Base-by-base conservation (phyloP, 106 monocot species). In the Ottelia alismoides region DNA sequence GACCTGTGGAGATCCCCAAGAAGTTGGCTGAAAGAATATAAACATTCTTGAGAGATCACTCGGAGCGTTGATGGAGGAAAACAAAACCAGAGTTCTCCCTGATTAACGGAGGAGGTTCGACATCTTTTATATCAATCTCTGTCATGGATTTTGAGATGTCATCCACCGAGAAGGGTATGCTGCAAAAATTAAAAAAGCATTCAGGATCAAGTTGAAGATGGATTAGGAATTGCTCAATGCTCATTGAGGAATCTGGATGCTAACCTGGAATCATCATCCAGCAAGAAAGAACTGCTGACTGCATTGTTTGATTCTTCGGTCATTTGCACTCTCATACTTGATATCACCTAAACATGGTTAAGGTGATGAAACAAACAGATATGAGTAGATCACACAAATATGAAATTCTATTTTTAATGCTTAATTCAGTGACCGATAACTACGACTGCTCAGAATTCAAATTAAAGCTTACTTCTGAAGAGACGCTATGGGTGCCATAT, bases 251-350 rank as follows among this genome's bases (percentile, higher is more conserved):
- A n/a, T n/a, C n/a, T n/a, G n/a, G 5, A 55, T 11, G 30, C 18
- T 25, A 57, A 88, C 88, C 89, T 89, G 1, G 76, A 75, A 71
- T 83, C 83, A 60, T 89, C 89, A 60, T 89, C 89, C 71, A 89
- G 31, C 32, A 89, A 60, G 61, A 89, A 89, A 7, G 75, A 79
- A 66, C 67, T 88, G 62, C 68, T 71, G 31, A 71, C 76, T 43
- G 64, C 72, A 57, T 68, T 78, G 59, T 76, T 77, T 17, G 89
- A 74, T 35, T 89, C 89, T 32, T 80, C 79, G 1, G 74, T 72
- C 83, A 89, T 80, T 53, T 73, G 28, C 32, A 45, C 23, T 63
- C 84, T 77, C 89, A 89, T 77, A 31, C 47, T 74, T 52, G 70
- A 61, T 61, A 89, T 68, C 9, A 89, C 83, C 88, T 89, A 64